Base-by-base conservation (phyloP, 352 stramenopile genomes). In the Pythium sp. region DNA sequence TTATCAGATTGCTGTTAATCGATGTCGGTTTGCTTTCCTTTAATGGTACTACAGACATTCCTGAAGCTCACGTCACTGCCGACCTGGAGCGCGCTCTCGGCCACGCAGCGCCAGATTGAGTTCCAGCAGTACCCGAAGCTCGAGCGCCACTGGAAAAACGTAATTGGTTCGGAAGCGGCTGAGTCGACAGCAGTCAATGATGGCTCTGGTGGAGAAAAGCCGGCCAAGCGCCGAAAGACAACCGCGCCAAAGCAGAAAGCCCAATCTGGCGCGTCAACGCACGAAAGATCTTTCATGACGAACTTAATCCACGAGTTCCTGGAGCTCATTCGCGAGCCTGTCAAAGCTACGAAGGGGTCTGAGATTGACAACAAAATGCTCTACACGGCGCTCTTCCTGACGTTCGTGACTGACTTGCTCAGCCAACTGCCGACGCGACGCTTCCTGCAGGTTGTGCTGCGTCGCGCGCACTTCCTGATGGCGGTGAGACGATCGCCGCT, bases 391-490 rank as follows among this genome's bases (percentile, higher is more conserved):
- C 62, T 90, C 15, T 90, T 89, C 47, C 62, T 98, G 64, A 84
- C 86, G 54, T 74, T 98, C 41, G 64, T 97, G 43, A 86, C 83
- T 30, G 92, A 98, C 51, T 72, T 98, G 9, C 75, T 98, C 58
- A 81, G 70, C 28, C 90, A 97, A 70, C 72, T 97, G 2, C 84
- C 92, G n/a, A 98, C 94, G 24, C 89, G 93, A n/a, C 87, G 89
- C 46, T 97, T 96, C 53, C 70, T 97, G 12, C 69, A 82, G 47
- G 76, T 78, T 15, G 70, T 97, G 47, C 62, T 97, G 43, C 74
- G 87, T 2, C 83, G 91, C 57, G 60, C 72, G 32, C 91, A 94
- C 58, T 60, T 97, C 30, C 47, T 84, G 2, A 70, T 77, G 20
- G 49, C 56, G 11, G 72, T 90, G 24, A 70, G 72, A 5, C 74